Evolutionary conservation across 2,329 filamentous ascomycete species (phyloP).

Genomic region (Fusarium neocosmosporiellum): DNA sequence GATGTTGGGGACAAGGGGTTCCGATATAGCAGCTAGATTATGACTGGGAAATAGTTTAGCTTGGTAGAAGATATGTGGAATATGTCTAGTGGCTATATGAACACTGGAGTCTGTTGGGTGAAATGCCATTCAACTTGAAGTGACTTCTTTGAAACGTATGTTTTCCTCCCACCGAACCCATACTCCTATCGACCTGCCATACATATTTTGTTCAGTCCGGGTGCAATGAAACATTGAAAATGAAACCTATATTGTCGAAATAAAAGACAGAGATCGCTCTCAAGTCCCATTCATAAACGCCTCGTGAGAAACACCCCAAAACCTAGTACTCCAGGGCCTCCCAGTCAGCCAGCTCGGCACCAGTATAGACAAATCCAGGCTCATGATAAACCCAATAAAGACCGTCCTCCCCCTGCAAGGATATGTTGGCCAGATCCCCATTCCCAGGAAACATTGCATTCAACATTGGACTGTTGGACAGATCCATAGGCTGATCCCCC

Average conservation of each 20-base stretch:
- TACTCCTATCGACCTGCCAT: neutral
- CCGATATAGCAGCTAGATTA: constrained; percentile 34
- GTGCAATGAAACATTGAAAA: neutral
- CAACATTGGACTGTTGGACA: neutral
- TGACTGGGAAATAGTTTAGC: neutral
- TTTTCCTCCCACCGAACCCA: neutral
- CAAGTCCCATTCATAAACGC: neutral
- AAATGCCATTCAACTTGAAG: neutral
- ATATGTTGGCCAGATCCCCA: constrained; percentile 22
- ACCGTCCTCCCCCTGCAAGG: constrained; percentile 21
- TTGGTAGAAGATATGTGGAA: neutral
- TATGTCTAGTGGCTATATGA: neutral
- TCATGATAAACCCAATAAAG: constrained; percentile 30
- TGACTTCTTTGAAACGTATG: neutral
- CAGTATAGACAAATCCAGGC: constrained; percentile 16
- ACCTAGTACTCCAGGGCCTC: constrained; percentile 14
- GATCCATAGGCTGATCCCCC: neutral
- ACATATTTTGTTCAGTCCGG: neutral
- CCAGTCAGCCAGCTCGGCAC: constrained; percentile 24
- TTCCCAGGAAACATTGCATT: neutral
- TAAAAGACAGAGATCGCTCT: neutral
- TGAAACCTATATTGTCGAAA: neutral
- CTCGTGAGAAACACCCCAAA: neutral
- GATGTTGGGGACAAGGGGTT: constrained; percentile 40
- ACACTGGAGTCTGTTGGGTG: neutral